phyloP scores from a whole-genome alignment of 2,329 filamentous ascomycete species.

The Fusarium sp. region DNA sequence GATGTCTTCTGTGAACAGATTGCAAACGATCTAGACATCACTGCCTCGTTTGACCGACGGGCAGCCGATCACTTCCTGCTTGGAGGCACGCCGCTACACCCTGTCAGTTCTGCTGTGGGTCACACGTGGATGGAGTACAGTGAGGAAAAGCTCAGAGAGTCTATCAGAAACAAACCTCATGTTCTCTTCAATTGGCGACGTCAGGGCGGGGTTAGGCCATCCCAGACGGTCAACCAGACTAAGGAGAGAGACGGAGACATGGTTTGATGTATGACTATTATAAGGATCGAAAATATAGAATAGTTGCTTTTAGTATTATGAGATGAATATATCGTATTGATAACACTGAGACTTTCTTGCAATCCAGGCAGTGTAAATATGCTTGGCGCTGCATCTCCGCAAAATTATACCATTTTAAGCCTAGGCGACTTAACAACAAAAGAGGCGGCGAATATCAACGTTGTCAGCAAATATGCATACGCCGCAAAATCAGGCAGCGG shows the following conservation, averaged over 20 bases:
- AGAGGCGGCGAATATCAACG: neutral
- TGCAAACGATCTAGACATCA: constrained; percentile 78
- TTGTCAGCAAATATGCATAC: neutral
- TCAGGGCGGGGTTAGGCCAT: neutral
- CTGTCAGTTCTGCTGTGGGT: constrained; percentile 57
- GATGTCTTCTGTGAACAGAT: constrained; percentile 82
- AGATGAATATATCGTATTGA: neutral
- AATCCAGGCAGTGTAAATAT: neutral
- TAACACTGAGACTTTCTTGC: neutral
- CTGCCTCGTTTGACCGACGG: constrained; percentile 64
- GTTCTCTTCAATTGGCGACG: constrained; percentile 50
- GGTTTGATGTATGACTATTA: neutral
- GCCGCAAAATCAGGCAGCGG: neutral
- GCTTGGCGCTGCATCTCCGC: neutral
- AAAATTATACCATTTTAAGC: neutral
- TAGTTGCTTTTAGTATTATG: neutral
- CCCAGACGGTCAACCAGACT: neutral
- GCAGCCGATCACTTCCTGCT: constrained; percentile 49
- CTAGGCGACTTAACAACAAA: neutral
- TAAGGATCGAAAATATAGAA: neutral
- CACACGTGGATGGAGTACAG: constrained; percentile 54
- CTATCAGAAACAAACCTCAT: constrained; percentile 56
- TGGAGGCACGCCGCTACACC: constrained; percentile 62
- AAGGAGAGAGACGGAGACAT: neutral
- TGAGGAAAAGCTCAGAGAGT: constrained; percentile 53